phyloP scores from a whole-genome alignment of 345 rosid genomes.

The Ceriops zippeliana region DNA sequence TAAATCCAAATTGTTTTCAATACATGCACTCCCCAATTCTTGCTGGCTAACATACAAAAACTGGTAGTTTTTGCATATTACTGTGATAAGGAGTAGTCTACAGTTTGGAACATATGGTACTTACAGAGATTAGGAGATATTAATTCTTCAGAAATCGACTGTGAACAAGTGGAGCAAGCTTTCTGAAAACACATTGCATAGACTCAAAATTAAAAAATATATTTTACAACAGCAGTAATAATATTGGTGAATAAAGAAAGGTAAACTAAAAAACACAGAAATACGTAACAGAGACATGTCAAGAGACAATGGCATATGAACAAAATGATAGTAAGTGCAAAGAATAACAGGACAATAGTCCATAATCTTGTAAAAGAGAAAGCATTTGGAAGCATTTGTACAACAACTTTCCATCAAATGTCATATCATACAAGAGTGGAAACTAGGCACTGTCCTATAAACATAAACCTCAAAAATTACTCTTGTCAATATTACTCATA shows the following conservation, averaged over 20 bases:
- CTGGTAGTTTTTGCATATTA: background rate
- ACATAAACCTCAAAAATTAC: too few species aligned
- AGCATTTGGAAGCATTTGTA: background rate
- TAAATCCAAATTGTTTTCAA: background rate
- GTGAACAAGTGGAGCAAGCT: constrained; percentile 70
- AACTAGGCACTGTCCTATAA: too few species aligned
- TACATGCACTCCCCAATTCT: background rate
- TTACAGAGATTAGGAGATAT: constrained; percentile 78
- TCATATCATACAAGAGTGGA: too few species aligned
- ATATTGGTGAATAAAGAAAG: background rate
- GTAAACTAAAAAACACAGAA: background rate
- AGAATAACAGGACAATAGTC: background rate
- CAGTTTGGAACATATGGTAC: constrained; percentile 19
- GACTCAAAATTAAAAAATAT: constrained; percentile 19
- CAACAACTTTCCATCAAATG: too few species aligned
- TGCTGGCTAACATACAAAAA: background rate
- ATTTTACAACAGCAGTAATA: background rate
- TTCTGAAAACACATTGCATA: constrained; percentile 48
- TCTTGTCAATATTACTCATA: too few species aligned
- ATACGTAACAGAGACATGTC: background rate
- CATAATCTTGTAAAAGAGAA: background rate
- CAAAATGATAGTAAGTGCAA: background rate
- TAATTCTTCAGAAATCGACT: constrained; percentile 58
- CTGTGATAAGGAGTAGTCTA: background rate
- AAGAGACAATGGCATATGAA: background rate